A percentile compares a stretch with the other conserved stretches of the same genome.
phyloP scores from a whole-genome alignment of 2,329 filamentous ascomycete species.

The Curvularia eragrostidis region DNA sequence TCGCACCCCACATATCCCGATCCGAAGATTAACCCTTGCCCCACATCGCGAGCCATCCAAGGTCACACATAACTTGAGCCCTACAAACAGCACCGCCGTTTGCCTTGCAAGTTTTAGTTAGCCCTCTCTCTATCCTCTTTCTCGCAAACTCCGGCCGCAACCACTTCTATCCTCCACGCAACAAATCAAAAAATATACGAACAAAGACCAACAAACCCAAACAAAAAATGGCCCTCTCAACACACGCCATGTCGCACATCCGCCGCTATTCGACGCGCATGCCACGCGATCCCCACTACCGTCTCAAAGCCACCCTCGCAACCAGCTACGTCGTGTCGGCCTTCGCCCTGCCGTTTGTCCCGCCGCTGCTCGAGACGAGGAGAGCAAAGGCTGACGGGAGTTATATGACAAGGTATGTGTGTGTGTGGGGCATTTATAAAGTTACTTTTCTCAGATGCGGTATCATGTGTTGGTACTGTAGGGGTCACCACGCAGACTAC shows the following conservation, averaged over 20 bases:
- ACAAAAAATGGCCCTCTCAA: conserved; percentile 39
- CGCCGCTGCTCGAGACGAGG: conserved; percentile 48
- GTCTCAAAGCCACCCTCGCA: conserved; percentile 46
- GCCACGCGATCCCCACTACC: conserved; percentile 46
- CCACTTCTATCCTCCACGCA: background rate
- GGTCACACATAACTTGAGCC: background rate
- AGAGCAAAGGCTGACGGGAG: conserved; percentile 47
- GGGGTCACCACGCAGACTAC: background rate
- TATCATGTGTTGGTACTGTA: background rate
- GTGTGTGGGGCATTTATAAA: no score
- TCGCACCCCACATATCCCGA: background rate
- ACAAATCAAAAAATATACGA: no score
- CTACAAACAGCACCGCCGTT: background rate
- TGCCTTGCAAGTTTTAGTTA: background rate
- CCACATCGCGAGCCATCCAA: background rate
- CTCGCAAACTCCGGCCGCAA: no score
- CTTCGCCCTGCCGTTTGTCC: conserved; percentile 51
- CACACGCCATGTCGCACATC: conserved; percentile 41
- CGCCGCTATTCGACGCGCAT: conserved; percentile 47
- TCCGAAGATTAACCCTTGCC: background rate
- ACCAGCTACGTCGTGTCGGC: conserved; percentile 49
- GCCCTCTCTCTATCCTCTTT: no score
- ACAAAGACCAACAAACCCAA: background rate
- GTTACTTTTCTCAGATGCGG: no score
- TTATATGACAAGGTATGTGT: conserved; percentile 47